phyloP scores from a whole-genome alignment of 805 yeast genomes.

The Jamesozyma piceae region DNA sequence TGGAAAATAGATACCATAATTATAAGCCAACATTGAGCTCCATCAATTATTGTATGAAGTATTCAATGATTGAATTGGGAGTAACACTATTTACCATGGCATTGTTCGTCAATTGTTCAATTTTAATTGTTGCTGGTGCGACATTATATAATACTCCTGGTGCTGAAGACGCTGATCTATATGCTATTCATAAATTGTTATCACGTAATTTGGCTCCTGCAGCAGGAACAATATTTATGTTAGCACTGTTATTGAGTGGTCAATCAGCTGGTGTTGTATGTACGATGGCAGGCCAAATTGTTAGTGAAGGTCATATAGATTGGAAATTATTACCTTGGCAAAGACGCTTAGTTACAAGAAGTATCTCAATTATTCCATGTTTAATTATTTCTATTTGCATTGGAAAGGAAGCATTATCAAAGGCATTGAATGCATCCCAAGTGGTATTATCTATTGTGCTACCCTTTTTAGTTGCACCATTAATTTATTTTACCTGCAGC shows the following conservation, averaged over 20 bases:
- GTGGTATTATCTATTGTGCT: constrained; percentile 72
- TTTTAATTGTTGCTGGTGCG: constrained; percentile 72
- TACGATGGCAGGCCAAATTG: constrained; percentile 89
- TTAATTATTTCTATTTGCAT: constrained; percentile 58
- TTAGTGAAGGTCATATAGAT: constrained; percentile 78
- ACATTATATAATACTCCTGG: constrained; percentile 62
- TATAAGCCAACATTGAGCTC: constrained; percentile 71
- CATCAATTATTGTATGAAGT: constrained; percentile 59
- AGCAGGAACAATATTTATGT: constrained; percentile 77
- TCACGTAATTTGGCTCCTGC: constrained; percentile 53
- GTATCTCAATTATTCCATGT: constrained; percentile 75
- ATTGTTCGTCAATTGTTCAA: constrained; percentile 76
- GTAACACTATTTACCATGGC: constrained; percentile 72
- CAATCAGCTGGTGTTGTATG: constrained; percentile 89
- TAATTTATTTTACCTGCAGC: constrained; percentile 70
- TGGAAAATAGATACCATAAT: constrained; percentile 34
- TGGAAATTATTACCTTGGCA: constrained; percentile 79
- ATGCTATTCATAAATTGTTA: constrained; percentile 62
- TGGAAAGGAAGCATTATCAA: constrained; percentile 63
- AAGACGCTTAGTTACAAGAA: constrained; percentile 67
- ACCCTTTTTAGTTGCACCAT: constrained; percentile 79
- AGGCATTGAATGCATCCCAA: constrained; percentile 77
- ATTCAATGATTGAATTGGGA: constrained; percentile 62
- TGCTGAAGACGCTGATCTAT: constrained; percentile 71
- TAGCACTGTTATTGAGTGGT: constrained; percentile 77